Evolutionary conservation across 192 early-diverging fungal species (phyloP), one percentile per base, ranked within the genome.

Genomic region (Spinellus fusiger): DNA sequence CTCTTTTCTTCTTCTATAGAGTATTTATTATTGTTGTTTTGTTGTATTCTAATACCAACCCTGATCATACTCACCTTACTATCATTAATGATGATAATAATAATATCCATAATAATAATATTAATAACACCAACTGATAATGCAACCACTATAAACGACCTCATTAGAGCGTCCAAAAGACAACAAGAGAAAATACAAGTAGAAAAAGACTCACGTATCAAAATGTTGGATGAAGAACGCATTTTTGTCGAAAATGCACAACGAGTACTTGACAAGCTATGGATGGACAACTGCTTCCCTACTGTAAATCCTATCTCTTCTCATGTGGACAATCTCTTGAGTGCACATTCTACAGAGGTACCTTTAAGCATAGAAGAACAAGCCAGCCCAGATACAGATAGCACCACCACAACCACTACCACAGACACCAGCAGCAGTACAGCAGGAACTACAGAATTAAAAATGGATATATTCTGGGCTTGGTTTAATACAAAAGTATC

Each of bases 91-190:
- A n/a, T n/a, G n/a, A n/a, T n/a, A n/a, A n/a, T n/a, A n/a, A n/a
- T n/a, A n/a, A n/a, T n/a, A n/a, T n/a, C n/a, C n/a, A n/a, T n/a
- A n/a, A n/a, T n/a, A n/a, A n/a, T n/a, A n/a, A n/a, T n/a, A n/a
- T n/a, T n/a, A n/a, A n/a, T n/a, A n/a, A n/a, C n/a, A n/a, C n/a
- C n/a, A n/a, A n/a, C n/a, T n/a, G n/a, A n/a, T n/a, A n/a, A n/a
- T n/a, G n/a, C n/a, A n/a, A n/a, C 16, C 8, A 2, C 8, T 20
- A 5, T 53, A 20, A 0, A 56, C 25, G 8, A 33, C 29, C 20
- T 44, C 28, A 12, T n/a, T 34, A 73, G 71, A 56, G 62, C 71
- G 20, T 73, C 71, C 12, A 73, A 73, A 34, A 49, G 71, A 3
- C 64, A 68, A 15, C 56, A 51, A 16, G 56, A 73, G 31, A 73